These are phyloP conservation scores for Mortierella hygrophila DNA, from an alignment of 192 early-diverging fungal genomes.

Conservation along the genomic window DNA sequence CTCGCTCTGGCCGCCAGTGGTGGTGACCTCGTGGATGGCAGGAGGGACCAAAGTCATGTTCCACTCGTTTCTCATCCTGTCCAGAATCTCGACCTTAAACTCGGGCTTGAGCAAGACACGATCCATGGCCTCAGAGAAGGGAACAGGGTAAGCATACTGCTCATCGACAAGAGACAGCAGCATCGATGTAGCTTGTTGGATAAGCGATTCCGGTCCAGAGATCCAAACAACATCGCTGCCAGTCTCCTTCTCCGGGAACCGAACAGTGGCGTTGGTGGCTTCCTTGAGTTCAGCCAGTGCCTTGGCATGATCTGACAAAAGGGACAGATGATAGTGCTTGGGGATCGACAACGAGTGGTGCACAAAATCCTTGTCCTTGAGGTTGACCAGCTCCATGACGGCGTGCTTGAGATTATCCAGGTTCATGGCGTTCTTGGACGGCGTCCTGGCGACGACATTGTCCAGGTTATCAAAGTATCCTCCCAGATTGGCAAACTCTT, in stretches of 20 bases:
- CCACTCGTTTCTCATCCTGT: conserved; percentile 52
- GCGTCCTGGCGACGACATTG: conserved; percentile 88
- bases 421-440: conserved; percentile 77
- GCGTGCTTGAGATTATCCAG: conserved; percentile 71
- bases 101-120: conserved; percentile 47
- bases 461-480: conserved; percentile 85
- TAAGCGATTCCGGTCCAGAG: conserved; percentile 66
- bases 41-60: conserved; percentile 52
- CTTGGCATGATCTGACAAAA: conserved; percentile 46
- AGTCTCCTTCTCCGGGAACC: conserved; percentile 73
- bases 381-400: conserved; percentile 72
- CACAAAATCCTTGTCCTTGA: conserved; percentile 61
- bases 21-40: conserved; percentile 8
- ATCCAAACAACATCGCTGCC: conserved; percentile 69
- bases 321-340: conserved; percentile 45
- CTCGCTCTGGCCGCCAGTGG: background rate
- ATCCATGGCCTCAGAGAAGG: conserved; percentile 50
- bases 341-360: conserved; percentile 53
- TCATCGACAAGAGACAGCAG: conserved; percentile 57
- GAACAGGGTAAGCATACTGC: conserved; percentile 53
- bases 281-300: conserved; percentile 62
- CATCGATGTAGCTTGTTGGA: conserved; percentile 62
- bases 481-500: conserved; percentile 77
- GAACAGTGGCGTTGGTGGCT: conserved; percentile 61
- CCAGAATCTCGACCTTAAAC: conserved; percentile 42